Evolutionary conservation across 2,329 filamentous ascomycete genomes (phyloP), one percentile per base, ranked within the genome.

Genomic region (Apiospora rasikravindrae): DNA sequence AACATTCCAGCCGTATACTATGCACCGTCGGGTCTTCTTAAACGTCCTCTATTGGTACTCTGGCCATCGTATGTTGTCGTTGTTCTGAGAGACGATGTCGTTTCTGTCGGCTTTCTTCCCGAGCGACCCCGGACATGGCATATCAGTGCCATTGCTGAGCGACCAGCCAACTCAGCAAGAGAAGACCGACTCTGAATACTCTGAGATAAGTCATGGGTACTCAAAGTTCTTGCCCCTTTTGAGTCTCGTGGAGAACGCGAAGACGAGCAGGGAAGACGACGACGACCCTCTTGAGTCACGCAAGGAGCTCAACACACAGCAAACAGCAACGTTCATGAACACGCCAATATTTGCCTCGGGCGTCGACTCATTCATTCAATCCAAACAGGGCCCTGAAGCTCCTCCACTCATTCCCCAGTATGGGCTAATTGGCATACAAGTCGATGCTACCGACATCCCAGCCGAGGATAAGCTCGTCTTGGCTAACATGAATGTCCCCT

Each of bases 401-500:
- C n/a, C 47, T 51, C 47, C 22, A 10, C n/a, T 51, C 47, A 51
- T 24, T 24, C 47, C 47, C 0, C 47, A 51, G 47, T 51, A 51
- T 24, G 47, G 47, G 22, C n/a, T 51, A 11, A 24, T 51, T 24
- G 47, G 47, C 47, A 66, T 66, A 33, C 37, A 66, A 33, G 16
- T 16, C 7, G 61, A 33, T 7, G n/a, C 11, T 66, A 71, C 69
- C 44, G 77, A 14, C 5, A 22, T 40, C 22, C 11, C 33, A 24
- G 24, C 69, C 5, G 29, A 24, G 16, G 75, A 80, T 61, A 47
- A 71, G 2, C 75, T 79, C 10, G 51, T 87, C 3, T 80, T 86
- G 2, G 73, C 85, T 2, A 90, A 90, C 75, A 84, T 85, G 2
- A 86, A 88, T 44, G 81, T 84, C 0, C 89, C 89, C 0, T 88